Evolutionary conservation across 768 basidiomycete species (phyloP), one percentile per base, ranked within the genome.

Genomic region (Boletus pseudopeckii): DNA sequence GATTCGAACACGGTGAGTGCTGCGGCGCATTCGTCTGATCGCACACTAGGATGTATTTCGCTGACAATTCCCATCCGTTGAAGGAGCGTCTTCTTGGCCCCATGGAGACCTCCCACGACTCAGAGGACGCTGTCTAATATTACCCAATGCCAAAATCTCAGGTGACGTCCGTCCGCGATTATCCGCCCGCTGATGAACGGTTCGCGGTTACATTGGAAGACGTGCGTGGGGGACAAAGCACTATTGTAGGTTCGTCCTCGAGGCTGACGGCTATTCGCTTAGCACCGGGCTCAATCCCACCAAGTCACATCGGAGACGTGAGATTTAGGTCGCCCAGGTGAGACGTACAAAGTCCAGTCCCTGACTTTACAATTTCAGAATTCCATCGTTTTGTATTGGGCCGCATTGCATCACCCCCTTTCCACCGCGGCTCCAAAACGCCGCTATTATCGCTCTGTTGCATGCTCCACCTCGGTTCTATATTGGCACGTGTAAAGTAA

Each of bases 61-160:
- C 45, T 28, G 17, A 15, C 26, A 11, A 36, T 55, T 63, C 50
- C 47, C 47, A 49, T 36, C 37, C 11, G 14, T 18, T 24, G 33
- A 13, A 28, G 13, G n/a, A n/a, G n/a, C n/a, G n/a, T n/a, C n/a
- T n/a, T n/a, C n/a, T n/a, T n/a, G n/a, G n/a, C n/a, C n/a, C n/a
- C 38, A 30, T 41, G 18, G 13, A 42, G 28, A 40, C 37, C 45
- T 62, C 60, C 22, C 53, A 36, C 50, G 46, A 36, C 11, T 20
- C 34, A 42, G 28, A 39, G n/a, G 14, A 33, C 40, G 37, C 46
- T 43, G 15, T 20, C 32, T 32, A 37, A 40, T 34, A 17, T n/a
- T n/a, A 17, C 20, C 7, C 22, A n/a, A 8, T 22, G 10, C 45
- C n/a, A 40, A 44, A 30, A 14, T 28, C 24, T 40, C 33, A 11